These are phyloP conservation scores for Pharnaceum exiguum DNA, from an alignment of 148 eudicot genomes.

Conservation along the genomic window DNA sequence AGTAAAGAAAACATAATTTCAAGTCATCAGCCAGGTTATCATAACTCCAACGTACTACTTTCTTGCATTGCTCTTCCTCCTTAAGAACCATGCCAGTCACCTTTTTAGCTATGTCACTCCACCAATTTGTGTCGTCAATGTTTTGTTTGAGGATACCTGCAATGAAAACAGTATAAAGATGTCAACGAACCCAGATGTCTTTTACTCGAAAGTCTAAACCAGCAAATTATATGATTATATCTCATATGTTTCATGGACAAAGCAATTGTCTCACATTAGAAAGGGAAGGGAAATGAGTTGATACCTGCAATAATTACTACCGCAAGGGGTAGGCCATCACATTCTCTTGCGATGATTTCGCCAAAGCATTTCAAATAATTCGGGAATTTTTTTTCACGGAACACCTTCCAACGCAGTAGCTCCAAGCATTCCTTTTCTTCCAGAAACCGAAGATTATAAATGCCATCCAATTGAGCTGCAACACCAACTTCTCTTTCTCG, in stretches of 20 bases:
- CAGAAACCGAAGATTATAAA: conserved; percentile 15
- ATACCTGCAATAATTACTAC: conserved; percentile 31
- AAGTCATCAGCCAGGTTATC: conserved; percentile 27
- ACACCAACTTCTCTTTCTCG: conserved; percentile 22
- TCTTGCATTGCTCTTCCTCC: conserved; percentile 11
- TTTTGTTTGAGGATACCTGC: neutral
- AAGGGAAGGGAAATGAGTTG: too few species aligned
- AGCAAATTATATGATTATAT: too few species aligned
- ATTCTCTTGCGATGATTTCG: conserved; percentile 18
- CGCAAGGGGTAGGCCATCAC: conserved; percentile 38
- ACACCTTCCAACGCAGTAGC: conserved; percentile 26
- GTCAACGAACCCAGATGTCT: too few species aligned
- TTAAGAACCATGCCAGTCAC: conserved; percentile 18
- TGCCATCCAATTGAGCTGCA: neutral
- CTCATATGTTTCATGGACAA: too few species aligned
- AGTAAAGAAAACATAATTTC: conserved; percentile 39
- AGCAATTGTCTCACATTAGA: too few species aligned
- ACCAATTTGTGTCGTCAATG: conserved; percentile 9
- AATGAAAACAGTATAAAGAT: neutral
- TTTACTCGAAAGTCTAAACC: too few species aligned
- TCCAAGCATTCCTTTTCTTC: conserved; percentile 27
- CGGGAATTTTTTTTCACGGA: conserved; percentile 24
- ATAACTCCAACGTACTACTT: conserved; percentile 24
- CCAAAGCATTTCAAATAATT: conserved; percentile 18
- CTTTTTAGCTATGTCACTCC: conserved; percentile 18